Percentiles rank a stretch among this genome's conserved stretches.
Evolutionary conservation across 2,329 filamentous ascomycete genomes (phyloP).

Genomic region (Sarocladium kiliense): DNA sequence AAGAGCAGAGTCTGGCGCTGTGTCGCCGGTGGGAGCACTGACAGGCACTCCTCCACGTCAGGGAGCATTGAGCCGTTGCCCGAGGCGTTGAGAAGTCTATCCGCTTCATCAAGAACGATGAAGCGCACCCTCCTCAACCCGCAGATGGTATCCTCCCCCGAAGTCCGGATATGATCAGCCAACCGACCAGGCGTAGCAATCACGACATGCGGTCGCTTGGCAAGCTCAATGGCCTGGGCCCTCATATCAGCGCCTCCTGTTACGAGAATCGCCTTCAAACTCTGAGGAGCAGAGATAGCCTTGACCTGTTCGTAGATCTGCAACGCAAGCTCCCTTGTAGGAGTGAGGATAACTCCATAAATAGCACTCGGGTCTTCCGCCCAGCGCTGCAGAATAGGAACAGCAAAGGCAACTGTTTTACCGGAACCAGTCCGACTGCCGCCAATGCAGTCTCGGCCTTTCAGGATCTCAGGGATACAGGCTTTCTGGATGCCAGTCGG

Average conservation of each 20-base stretch:
- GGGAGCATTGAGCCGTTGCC: conserved; percentile 85
- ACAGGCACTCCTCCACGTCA: conserved; percentile 84
- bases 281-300: conserved; percentile 83
- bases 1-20: conserved; percentile 92
- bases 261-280: conserved; percentile 81
- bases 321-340: conserved; percentile 84
- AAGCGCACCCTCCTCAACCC: conserved; percentile 74
- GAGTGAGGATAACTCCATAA: conserved; percentile 84
- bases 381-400: conserved; percentile 92
- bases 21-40: conserved; percentile 68
- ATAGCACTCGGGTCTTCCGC: conserved; percentile 87
- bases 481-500: conserved; percentile 91
- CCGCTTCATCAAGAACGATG: conserved; percentile 93
- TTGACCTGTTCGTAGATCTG: conserved; percentile 97
- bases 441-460: conserved; percentile 90
- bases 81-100: conserved; percentile 72
- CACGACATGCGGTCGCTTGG: conserved; percentile 79
- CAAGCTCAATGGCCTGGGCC: conserved; percentile 77
- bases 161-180: conserved; percentile 88
- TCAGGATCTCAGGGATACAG: conserved; percentile 88
- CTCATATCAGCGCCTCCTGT: conserved; percentile 94
- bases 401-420: conserved; percentile 94
- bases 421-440: conserved; percentile 92
- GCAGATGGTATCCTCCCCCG: conserved; percentile 83
- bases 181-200: conserved; percentile 91